A percentile compares a stretch with the other conserved stretches of the same genome.
Evolutionary conservation across 1,139 yeast species (phyloP).

Genomic region (Hyphopichia buzzinii): DNA sequence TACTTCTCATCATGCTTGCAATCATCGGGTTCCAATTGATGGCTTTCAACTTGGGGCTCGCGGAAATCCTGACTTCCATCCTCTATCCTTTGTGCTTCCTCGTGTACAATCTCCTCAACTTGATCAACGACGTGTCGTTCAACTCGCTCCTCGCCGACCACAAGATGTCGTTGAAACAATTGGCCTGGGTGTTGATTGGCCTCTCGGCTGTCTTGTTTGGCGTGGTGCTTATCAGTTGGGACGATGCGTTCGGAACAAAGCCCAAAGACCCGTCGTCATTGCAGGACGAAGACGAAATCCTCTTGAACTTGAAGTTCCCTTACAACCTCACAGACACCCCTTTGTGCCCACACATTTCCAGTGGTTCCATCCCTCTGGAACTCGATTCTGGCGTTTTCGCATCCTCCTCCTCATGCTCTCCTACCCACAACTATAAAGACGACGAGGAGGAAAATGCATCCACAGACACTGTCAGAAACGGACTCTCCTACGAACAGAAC

Average conservation of each 20-base stretch:
- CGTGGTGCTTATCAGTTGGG: conserved; percentile 45
- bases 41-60: conserved; percentile 71
- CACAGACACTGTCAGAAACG: conserved; percentile 5
- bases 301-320: conserved; percentile 21
- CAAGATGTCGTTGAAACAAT: conserved; percentile 29
- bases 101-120: conserved; percentile 72
- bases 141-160: conserved; percentile 30
- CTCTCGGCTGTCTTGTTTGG: conserved; percentile 40
- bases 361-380: background rate
- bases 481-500: conserved; percentile 19
- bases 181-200: conserved; percentile 38
- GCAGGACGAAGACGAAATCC: conserved; percentile 15
- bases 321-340: conserved; percentile 9
- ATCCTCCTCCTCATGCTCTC: conserved; percentile 2
- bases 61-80: conserved; percentile 71
- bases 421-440: background rate
- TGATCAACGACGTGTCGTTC: conserved; percentile 68
- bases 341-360: background rate
- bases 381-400: background rate
- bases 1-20: conserved; percentile 57
- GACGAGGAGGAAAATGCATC: background rate
- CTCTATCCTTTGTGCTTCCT: conserved; percentile 85
- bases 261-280: conserved; percentile 1
- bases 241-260: conserved; percentile 30
- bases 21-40: conserved; percentile 75